These are phyloP conservation scores for Komagataella phaffii DNA, from an alignment of 805 yeast species.

Conservation along the genomic window DNA sequence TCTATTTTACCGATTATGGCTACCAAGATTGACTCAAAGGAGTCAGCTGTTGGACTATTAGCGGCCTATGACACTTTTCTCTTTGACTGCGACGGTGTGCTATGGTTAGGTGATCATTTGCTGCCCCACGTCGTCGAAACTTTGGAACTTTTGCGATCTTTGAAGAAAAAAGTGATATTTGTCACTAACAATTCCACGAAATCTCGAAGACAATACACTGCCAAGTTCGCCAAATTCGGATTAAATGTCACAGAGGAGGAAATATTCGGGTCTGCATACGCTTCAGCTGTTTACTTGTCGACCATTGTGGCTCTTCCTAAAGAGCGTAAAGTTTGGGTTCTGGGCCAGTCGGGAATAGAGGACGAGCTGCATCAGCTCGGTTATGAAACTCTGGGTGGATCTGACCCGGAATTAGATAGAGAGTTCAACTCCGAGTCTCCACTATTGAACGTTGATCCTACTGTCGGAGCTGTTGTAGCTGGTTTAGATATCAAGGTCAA, in stretches of 20 bases:
- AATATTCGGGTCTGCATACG: constrained; percentile 85
- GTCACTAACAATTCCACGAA: constrained; percentile 96
- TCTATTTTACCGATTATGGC: constrained; percentile 20
- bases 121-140: constrained; percentile 76
- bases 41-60: constrained; percentile 40
- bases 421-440: constrained; percentile 44
- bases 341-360: constrained; percentile 82
- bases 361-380: constrained; percentile 70
- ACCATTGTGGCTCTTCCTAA: constrained; percentile 65
- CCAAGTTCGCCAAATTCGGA: constrained; percentile 57
- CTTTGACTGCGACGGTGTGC: constrained; percentile 95
- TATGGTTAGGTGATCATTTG: constrained; percentile 81
- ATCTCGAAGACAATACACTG: constrained; percentile 63
- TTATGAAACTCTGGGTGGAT: constrained; percentile 69
- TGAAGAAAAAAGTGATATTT: constrained; percentile 62
- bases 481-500: constrained; percentile 72
- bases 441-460: constrained; percentile 47
- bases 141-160: constrained; percentile 36
- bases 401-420: constrained; percentile 46
- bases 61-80: constrained; percentile 69
- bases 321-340: constrained; percentile 71
- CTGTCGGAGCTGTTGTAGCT: constrained; percentile 80
- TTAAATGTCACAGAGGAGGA: constrained; percentile 40
- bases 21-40: constrained; percentile 30
- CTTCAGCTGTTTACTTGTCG: constrained; percentile 75